Evolutionary conservation across 2,329 filamentous ascomycete species (phyloP).

Genomic region (Fusarium proliferatum): DNA sequence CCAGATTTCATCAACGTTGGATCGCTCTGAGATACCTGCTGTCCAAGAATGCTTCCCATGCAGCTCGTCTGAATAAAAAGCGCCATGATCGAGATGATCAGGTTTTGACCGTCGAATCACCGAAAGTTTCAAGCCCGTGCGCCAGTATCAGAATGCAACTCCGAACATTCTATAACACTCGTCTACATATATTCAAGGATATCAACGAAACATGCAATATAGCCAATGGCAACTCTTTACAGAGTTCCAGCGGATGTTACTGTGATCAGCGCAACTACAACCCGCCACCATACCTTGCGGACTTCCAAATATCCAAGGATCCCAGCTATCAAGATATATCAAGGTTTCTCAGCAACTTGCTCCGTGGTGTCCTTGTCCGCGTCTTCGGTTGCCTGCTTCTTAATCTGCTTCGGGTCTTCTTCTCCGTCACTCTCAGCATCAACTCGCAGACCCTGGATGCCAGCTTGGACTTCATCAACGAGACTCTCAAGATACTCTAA

Average conservation of each 20-base stretch:
- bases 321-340: slow-evolving; percentile 1
- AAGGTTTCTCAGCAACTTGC: slow-evolving; percentile 23
- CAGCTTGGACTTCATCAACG: slow-evolving; percentile 79
- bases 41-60: neutral
- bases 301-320: neutral
- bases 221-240: slow-evolving; percentile 12
- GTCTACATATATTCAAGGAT: slow-evolving; percentile 33
- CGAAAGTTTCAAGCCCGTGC: slow-evolving; percentile 17
- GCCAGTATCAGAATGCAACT: slow-evolving; percentile 5
- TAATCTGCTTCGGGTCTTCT: slow-evolving; percentile 57
- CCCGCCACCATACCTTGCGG: slow-evolving; percentile 1
- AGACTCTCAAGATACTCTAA: slow-evolving; percentile 81
- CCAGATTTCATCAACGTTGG: neutral
- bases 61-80: slow-evolving; percentile 5
- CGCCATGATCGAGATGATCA: slow-evolving; percentile 15
- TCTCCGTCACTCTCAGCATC: slow-evolving; percentile 76
- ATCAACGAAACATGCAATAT: slow-evolving; percentile 6
- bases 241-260: slow-evolving; percentile 6
- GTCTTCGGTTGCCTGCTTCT: slow-evolving; percentile 22
- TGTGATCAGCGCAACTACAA: neutral
- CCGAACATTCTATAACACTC: slow-evolving; percentile 16
- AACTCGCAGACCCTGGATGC: slow-evolving; percentile 79
- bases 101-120: slow-evolving; percentile 14
- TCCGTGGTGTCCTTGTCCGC: slow-evolving; percentile 21
- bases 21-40: neutral